These are phyloP conservation scores for Sporothrix protearum DNA, from an alignment of 2,329 filamentous ascomycete genomes.

Conservation along the genomic window DNA sequence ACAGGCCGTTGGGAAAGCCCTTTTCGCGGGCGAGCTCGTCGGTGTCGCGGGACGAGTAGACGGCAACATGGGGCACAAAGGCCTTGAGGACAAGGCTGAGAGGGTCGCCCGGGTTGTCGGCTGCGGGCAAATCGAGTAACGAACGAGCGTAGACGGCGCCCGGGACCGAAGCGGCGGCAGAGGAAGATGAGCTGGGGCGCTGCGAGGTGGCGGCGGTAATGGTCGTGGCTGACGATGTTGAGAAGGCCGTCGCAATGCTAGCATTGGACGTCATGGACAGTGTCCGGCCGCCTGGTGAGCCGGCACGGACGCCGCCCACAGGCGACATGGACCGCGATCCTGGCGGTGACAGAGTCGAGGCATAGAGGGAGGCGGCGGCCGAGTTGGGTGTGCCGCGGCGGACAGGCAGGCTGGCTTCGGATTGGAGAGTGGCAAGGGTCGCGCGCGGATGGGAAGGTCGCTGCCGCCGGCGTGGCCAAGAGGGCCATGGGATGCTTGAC, in stretches of 20 bases:
- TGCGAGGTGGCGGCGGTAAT: not conserved
- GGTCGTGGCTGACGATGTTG: not conserved
- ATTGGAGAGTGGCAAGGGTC: conserved; percentile 44
- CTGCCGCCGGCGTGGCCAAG: not conserved
- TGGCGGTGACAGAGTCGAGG: conserved; percentile 64
- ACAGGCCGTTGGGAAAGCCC: conserved; percentile 76
- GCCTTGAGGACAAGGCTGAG: conserved; percentile 67
- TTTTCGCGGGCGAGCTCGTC: conserved; percentile 77
- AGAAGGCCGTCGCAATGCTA: conserved; percentile 30
- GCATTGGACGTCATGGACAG: conserved; percentile 46
- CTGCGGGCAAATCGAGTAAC: conserved; percentile 32
- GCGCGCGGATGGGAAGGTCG: conserved; percentile 16
- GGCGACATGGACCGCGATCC: conserved; percentile 67
- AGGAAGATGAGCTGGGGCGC: not conserved
- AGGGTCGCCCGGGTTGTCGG: conserved; percentile 24
- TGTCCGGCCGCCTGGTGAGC: conserved; percentile 48
- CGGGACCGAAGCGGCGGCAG: conserved; percentile 32
- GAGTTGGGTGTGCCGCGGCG: conserved; percentile 56
- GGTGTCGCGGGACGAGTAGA: conserved; percentile 83
- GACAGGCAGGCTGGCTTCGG: conserved; percentile 50
- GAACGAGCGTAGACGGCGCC: conserved; percentile 42
- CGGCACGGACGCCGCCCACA: conserved; percentile 46
- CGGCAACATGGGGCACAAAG: conserved; percentile 83
- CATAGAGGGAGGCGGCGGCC: conserved; percentile 59
- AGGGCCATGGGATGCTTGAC: conserved; percentile 46